Base-by-base conservation (phyloP, 2,329 filamentous ascomycete species). In the Amauroascus niger region DNA sequence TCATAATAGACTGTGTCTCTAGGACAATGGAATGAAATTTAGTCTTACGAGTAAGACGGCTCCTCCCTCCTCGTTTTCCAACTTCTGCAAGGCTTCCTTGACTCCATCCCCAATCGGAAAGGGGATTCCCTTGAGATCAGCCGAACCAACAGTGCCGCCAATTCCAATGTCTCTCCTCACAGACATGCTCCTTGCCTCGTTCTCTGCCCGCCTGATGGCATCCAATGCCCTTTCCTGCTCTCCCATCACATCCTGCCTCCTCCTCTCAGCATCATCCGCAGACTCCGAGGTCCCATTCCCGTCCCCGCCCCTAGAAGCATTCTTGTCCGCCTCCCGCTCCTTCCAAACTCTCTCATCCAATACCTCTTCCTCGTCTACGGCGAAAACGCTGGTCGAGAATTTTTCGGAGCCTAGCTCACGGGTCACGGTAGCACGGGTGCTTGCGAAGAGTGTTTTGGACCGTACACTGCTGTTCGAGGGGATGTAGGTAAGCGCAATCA, bases 361-460 rank as follows among this genome's bases (percentile, higher is more conserved):
- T 46, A 84, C 68, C 64, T 84, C 81, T 14, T 75, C 74, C 37
- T 76, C 72, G 59, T 79, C 77, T 0, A 80, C 83, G 9, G 75
- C 77, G 63, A 84, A 83, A 51, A 83, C 63, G 2, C 72, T 79
- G 49, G 78, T 74, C 3, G 70, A 63, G 65, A 84, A 84, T 57
- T 81, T 75, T 67, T 84, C 80, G 46, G 74, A 74, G 41, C 81
- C 81, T 22, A 84, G 70, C 62, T 83, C 80, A 4, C 81, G 70
- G 14, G 76, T 72, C 13, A 84, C 70, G 1, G 80, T 82, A 30
- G 81, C 68, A 2, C 81, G 76, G 35, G 81, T 83, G n/a, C 76
- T 77, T 14, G 81, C 81, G 67, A 83, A 83, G 32, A 84, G 75
- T 65, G 79, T 84, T 69, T 84, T 84, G 56, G 81, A 75, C 33